phyloP scores from a whole-genome alignment of 2,329 filamentous ascomycete species.

The Aspergillus quadrilineatus region DNA sequence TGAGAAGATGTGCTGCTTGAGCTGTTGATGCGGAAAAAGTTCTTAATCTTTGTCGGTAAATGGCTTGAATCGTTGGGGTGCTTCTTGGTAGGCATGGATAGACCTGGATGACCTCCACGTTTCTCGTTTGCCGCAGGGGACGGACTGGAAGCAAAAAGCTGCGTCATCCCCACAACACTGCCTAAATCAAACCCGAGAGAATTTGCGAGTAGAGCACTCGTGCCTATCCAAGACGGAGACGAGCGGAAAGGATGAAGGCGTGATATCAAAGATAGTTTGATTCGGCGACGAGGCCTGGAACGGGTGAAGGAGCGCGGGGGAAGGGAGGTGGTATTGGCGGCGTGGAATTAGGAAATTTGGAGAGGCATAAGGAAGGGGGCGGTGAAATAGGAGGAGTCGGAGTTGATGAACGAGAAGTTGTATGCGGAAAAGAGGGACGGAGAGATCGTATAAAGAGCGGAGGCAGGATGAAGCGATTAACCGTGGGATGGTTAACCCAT shows the following conservation, averaged over 20 bases:
- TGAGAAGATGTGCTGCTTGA: conserved; percentile 47
- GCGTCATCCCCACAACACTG: conserved; percentile 38
- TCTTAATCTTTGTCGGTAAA: conserved; percentile 65
- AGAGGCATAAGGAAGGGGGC: conserved; percentile 20
- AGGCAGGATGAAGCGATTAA: conserved; percentile 12
- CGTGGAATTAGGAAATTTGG: conserved; percentile 25
- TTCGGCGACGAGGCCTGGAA: conserved; percentile 8
- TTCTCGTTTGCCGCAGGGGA: conserved; percentile 46
- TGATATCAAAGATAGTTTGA: conserved; percentile 9
- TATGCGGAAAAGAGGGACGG: conserved; percentile 9
- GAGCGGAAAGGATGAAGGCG: not conserved
- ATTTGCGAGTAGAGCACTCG: not conserved
- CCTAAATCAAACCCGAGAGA: conserved; percentile 1
- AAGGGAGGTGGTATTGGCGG: conserved; percentile 14
- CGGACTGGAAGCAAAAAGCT: conserved; percentile 43
- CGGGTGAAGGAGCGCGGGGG: conserved; percentile 19
- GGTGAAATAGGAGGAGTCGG: conserved; percentile 7
- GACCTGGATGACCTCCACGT: conserved; percentile 47
- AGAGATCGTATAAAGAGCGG: conserved; percentile 19
- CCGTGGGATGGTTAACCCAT: conserved; percentile 13
- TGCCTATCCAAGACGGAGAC: not conserved
- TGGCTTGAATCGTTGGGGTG: conserved; percentile 47
- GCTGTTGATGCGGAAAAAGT: conserved; percentile 67
- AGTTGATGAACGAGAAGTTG: not conserved
- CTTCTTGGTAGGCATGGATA: conserved; percentile 47